Evolutionary conservation across 495 filamentous ascomycete species (phyloP), one percentile per base, ranked within the genome.

Genomic region (Talaromyces liani): DNA sequence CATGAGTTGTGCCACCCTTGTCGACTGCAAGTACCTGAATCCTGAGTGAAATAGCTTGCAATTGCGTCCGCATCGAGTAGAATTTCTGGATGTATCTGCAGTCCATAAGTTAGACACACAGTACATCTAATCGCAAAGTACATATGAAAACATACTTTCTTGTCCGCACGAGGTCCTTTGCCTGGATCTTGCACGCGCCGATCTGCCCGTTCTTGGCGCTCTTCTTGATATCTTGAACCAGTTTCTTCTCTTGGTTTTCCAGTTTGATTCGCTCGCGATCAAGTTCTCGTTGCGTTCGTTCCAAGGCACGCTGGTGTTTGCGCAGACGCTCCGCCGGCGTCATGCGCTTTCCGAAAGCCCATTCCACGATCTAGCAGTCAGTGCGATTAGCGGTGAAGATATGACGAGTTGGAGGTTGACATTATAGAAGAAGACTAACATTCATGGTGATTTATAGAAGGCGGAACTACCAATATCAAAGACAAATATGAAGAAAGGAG

Each of bases 261-360:
- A 98, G 84, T 79, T 98, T 98, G 51, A 90, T 84, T 49, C 93
- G 85, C 73, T 97, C 92, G 54, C 95, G 87, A 68, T 98, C 95
- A 20, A 98, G 82, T 77, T 98, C 94, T 61, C 94, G 88, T 69
- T 97, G 93, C 8, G 94, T 96, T 75, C 97, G 95, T 77, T 98
- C 93, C 60, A 98, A 87, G 61, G 95, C 91, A 66, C 95, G 84
- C 76, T 97, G 93, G 75, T 98, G 96, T 75, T 97, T 98, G 75
- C 94, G 89, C 72, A 98, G 83, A 69, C 94, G 90, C 82, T 98
- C 93, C 14, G 91, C 91, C 7, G 94, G 93, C 73, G 93, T 98
- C 86, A 98, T 95, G 74, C 93, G 92, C 83, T 95, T 96, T 66
- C 93, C 93, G 74, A 98, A 97, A 33, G 94, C 94, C 93, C 93